Conservation (phyloP, 768 basidiomycete genomes). For the Panaeolus cyanescens region DNA sequence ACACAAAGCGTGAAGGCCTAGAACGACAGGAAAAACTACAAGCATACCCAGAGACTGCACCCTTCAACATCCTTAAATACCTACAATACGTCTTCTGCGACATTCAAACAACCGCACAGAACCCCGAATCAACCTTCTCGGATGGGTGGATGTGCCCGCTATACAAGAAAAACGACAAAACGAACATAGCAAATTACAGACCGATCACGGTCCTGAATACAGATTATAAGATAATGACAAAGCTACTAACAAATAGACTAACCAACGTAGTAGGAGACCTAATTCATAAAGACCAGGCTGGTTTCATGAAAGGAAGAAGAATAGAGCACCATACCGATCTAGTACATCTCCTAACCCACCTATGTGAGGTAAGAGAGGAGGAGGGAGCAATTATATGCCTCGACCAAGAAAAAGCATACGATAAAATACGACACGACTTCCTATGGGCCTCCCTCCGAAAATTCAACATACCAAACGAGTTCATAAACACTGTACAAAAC, state of each 20-base stretch:
- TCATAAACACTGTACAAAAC: constrained; percentile 17
- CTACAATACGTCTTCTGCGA: constrained; percentile 24
- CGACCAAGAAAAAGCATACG: constrained; percentile 40
- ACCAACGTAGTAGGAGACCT: constrained; percentile 12
- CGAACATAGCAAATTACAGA: constrained; percentile 34
- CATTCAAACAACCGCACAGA: constrained; percentile 26
- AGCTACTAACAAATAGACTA: constrained; percentile 21
- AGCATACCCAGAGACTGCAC: constrained; percentile 11
- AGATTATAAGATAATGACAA: constrained; percentile 37
- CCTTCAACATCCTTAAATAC: constrained; percentile 12
- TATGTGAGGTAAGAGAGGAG: constrained; percentile 22
- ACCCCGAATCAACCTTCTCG: accelerated
- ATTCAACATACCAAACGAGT: constrained; percentile 15
- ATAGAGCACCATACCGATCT: constrained; percentile 38
- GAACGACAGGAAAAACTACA: background rate
- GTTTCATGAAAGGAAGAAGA: constrained; percentile 32
- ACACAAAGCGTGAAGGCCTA: background rate
- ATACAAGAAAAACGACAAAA: constrained; percentile 41
- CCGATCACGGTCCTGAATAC: constrained; percentile 39
- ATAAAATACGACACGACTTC: constrained; percentile 34
- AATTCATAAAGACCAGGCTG: constrained; percentile 38
- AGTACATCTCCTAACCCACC: constrained; percentile 20
- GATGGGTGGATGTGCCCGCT: constrained; percentile 41
- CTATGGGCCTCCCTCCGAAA: constrained; percentile 20
- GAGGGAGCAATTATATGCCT: constrained; percentile 29